These are phyloP conservation scores for Ilex aquifolium DNA, from an alignment of 257 asterid species.

Conservation along the genomic window DNA sequence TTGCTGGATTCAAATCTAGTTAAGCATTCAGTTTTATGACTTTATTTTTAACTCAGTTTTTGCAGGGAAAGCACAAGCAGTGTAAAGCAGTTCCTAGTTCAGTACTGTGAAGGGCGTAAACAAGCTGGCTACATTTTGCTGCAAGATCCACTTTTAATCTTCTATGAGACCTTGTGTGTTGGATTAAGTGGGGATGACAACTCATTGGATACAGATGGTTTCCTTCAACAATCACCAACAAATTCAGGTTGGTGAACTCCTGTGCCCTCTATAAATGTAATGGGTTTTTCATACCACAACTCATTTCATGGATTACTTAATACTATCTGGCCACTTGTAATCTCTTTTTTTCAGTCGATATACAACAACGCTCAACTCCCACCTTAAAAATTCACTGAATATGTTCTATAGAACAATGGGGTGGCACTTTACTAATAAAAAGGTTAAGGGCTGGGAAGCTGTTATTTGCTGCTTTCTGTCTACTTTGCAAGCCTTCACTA, in stretches of 20 bases:
- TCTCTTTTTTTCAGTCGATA: too few species aligned
- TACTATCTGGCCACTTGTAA: background rate
- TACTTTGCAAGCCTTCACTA: too few species aligned
- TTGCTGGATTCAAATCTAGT: too few species aligned
- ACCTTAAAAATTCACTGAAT: background rate
- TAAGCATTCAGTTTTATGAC: too few species aligned
- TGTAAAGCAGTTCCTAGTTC: constrained; percentile 53
- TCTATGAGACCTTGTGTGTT: constrained; percentile 49
- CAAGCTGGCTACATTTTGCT: constrained; percentile 45
- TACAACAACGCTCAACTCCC: background rate
- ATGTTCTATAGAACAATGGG: too few species aligned
- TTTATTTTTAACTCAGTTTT: constrained; percentile 26
- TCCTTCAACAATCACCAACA: constrained; percentile 25
- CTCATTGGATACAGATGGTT: constrained; percentile 4
- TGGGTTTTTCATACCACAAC: background rate
- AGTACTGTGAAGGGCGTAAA: constrained; percentile 48
- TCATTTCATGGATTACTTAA: too few species aligned
- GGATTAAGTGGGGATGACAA: constrained; percentile 28
- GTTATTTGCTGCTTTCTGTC: too few species aligned
- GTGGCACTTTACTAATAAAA: too few species aligned
- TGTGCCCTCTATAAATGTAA: too few species aligned
- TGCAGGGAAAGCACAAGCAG: constrained; percentile 32
- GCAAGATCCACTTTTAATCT: constrained; percentile 46
- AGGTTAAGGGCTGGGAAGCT: too few species aligned
- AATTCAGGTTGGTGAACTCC: constrained; percentile 23